Evolutionary conservation across 2,329 filamentous ascomycete genomes (phyloP), one percentile per base, ranked within the genome.

Genomic region (Fusarium pseudograminearum): DNA sequence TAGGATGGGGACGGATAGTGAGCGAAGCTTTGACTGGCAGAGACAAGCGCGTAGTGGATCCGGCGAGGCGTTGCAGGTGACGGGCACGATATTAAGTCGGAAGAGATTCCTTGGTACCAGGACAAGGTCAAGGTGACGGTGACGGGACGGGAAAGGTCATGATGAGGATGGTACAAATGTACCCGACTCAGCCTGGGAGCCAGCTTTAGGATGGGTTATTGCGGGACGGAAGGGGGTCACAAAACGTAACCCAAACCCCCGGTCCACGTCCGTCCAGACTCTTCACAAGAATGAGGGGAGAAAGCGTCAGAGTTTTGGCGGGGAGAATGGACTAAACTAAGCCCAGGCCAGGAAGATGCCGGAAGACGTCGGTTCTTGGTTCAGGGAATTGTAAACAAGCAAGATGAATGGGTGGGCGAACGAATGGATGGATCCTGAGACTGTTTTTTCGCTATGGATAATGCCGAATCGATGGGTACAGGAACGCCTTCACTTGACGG

Each of bases 1-100:
- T 70, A 57, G 45, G 65, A 71, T 61, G 57, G 64, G 56, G 67
- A 61, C 45, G 54, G 59, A 65, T 41, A 50, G 59, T 56, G 65
- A 50, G 53, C 63, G 58, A 71, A 69, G 65, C 60, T 66, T 51
- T 61, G 67, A 72, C 44, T 70, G 67, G 70, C 45, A 66, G 63
- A 64, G 68, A 74, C 73, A 75, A 75, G 73, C 73, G 73, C 73
- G 73, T 50, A 59, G 73, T 75, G 73, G 73, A 72, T 57, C 60
- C 65, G 52, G 64, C 53, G 72, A 74, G 69, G 73, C 70, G 67
- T 75, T 65, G 72, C 67, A 74, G 71, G 73, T 73, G 72, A 75
- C 64, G 67, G 68, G 41, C 77, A 79, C 77, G 77, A 79, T 73
- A 73, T 78, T 77, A 78, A 77, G 73, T 70, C 77, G 77, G 77